Evolutionary conservation across 169 alveolate species (phyloP).

Genomic region (Plasmodium falciparum): DNA sequence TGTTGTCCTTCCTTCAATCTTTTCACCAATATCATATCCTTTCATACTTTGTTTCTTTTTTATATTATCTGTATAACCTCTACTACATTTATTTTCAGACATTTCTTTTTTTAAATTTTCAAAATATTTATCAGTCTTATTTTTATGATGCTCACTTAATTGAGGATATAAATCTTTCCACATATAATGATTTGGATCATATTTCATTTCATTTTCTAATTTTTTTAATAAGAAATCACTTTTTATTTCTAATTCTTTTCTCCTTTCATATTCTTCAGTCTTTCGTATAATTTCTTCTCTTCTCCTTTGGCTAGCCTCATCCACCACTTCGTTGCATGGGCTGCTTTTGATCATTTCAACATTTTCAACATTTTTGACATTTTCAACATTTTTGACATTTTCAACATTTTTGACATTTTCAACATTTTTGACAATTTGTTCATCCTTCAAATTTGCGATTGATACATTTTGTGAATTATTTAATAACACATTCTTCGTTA

Average conservation of each 20-base stretch:
- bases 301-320: not conserved
- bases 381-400: not conserved
- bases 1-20: slow-evolving; percentile 66
- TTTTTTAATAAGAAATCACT: slow-evolving; percentile 53
- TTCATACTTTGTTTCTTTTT: slow-evolving; percentile 72
- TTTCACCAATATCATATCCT: slow-evolving; percentile 76
- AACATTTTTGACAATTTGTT: not conserved
- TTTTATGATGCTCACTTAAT: slow-evolving; percentile 49
- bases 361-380: not conserved
- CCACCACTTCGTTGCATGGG: not conserved
- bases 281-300: slow-evolving; percentile 32
- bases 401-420: not conserved
- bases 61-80: slow-evolving; percentile 77
- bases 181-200: slow-evolving; percentile 76
- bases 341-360: not conserved
- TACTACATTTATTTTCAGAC: slow-evolving; percentile 65
- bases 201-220: slow-evolving; percentile 76
- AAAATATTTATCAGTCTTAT: slow-evolving; percentile 68
- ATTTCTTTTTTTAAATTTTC: slow-evolving; percentile 56
- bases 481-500: not conserved
- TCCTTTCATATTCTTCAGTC: slow-evolving; percentile 61
- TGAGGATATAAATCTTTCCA: slow-evolving; percentile 76
- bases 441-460: too few species aligned
- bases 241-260: slow-evolving; percentile 63
- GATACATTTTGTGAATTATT: too few species aligned